Evolutionary conservation across 2,329 filamentous ascomycete genomes (phyloP).

Genomic region (Rhexocercosporidium sp.): DNA sequence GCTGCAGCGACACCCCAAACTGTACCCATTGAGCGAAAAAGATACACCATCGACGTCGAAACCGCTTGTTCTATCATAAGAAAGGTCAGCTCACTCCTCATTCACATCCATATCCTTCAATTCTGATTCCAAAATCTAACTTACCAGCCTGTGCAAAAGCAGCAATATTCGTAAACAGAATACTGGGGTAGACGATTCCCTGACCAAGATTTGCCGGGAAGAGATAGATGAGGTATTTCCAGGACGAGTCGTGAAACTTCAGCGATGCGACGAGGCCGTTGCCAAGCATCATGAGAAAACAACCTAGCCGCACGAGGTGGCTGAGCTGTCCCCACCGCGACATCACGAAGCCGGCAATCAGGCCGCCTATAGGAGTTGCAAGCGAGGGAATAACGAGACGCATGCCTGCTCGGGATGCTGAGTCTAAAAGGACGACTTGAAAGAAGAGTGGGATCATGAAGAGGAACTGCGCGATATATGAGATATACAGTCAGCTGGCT

Average conservation of each 20-base stretch:
- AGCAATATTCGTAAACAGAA: conserved; percentile 66
- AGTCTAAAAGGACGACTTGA: conserved; percentile 68
- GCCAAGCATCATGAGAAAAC: conserved; percentile 57
- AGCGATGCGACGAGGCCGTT: conserved; percentile 58
- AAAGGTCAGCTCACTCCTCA: not conserved
- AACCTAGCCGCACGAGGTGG: conserved; percentile 56
- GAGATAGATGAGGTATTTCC: conserved; percentile 62
- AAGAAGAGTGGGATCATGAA: conserved; percentile 76
- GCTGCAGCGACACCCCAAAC: conserved; percentile 69
- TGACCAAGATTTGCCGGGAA: conserved; percentile 64
- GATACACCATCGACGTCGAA: conserved; percentile 65
- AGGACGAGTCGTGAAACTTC: conserved; percentile 53
- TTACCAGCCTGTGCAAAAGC: conserved; percentile 65
- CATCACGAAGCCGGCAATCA: conserved; percentile 63
- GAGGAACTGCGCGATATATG: conserved; percentile 52
- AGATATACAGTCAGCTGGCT: no score
- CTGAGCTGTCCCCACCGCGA: conserved; percentile 59
- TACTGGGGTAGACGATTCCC: conserved; percentile 62
- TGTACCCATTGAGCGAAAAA: conserved; percentile 65
- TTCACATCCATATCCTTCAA: no score
- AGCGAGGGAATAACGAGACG: conserved; percentile 65
- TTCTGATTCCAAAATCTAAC: conserved; percentile 21
- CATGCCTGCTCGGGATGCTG: conserved; percentile 66
- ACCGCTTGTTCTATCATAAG: conserved; percentile 62
- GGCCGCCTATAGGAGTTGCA: conserved; percentile 58